Conservation (phyloP, 345 rosid genomes). For the Mangifera indica region DNA sequence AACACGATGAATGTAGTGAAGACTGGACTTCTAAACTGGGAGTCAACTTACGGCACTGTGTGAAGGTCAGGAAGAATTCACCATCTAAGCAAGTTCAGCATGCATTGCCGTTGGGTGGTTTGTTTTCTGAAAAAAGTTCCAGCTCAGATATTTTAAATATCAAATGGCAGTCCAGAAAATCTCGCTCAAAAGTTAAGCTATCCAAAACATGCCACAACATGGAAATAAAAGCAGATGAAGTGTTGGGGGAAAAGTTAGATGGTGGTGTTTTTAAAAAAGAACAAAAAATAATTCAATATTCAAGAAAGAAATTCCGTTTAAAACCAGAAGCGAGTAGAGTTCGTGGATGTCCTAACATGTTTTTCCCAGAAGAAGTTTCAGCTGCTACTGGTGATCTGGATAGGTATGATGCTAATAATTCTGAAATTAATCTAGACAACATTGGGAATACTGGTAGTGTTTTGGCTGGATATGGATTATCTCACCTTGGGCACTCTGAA, state of each 20-base stretch:
- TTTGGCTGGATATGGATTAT: constrained; percentile 15
- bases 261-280: constrained; percentile 35
- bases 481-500: constrained; percentile 21
- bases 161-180: constrained; percentile 73
- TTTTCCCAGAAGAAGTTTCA: constrained; percentile 27
- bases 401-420: constrained; percentile 15
- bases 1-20: constrained; percentile 47
- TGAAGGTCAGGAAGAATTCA: constrained; percentile 74
- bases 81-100: constrained; percentile 67
- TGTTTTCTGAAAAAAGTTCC: constrained; percentile 51
- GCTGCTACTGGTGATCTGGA: constrained; percentile 23
- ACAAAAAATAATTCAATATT: constrained; percentile 65
- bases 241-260: constrained; percentile 29
- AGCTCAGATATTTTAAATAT: constrained; percentile 43
- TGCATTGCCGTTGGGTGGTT: constrained; percentile 70
- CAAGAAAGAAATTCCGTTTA: constrained; percentile 64
- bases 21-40: constrained; percentile 94
- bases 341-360: constrained; percentile 17
- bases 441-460: constrained; percentile 12
- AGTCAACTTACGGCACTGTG: constrained; percentile 71
- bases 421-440: constrained; percentile 13
- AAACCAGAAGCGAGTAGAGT: constrained; percentile 36
- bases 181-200: constrained; percentile 63
- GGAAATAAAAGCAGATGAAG: constrained; percentile 35
- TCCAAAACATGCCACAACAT: constrained; percentile 34